These are phyloP conservation scores for Eucalyptus melliodora DNA, from an alignment of 345 rosid species.

Conservation along the genomic window DNA sequence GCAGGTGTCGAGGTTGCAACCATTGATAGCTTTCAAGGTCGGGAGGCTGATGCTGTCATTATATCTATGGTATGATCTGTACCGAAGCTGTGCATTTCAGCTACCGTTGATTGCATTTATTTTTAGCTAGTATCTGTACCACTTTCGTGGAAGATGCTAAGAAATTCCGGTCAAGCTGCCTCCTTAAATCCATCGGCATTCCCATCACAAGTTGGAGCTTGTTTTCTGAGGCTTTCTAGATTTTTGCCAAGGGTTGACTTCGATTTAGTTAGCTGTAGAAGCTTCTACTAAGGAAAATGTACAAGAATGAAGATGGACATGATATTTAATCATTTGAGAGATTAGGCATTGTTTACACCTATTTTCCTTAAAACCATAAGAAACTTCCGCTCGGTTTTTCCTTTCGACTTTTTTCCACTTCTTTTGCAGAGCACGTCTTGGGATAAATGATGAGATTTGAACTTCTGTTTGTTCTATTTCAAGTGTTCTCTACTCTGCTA, in stretches of 20 bases:
- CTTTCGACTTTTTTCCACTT: background rate
- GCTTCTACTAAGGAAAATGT: background rate
- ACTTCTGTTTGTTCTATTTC: background rate
- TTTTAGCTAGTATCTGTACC: background rate
- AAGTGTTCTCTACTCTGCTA: background rate
- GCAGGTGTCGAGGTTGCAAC: conserved; percentile 89
- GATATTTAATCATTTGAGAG: background rate
- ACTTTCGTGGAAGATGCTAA: background rate
- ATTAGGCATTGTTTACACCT: background rate
- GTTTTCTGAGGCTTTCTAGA: background rate
- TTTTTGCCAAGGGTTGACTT: background rate
- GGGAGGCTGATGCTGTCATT: conserved; percentile 94
- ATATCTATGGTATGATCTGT: conserved; percentile 74
- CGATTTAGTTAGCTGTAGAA: background rate
- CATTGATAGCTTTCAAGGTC: conserved; percentile 93
- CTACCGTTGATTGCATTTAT: background rate
- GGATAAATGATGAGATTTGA: background rate
- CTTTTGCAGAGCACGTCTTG: background rate
- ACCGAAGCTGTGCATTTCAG: background rate
- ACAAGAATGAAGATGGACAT: background rate
- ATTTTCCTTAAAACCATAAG: background rate
- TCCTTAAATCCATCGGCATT: background rate
- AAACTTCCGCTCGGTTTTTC: background rate
- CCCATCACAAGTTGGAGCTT: background rate
- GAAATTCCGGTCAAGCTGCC: background rate